Evolutionary conservation across 2,329 filamentous ascomycete species (phyloP), one percentile per base, ranked within the genome.

Genomic region (Didymella keratinophila): DNA sequence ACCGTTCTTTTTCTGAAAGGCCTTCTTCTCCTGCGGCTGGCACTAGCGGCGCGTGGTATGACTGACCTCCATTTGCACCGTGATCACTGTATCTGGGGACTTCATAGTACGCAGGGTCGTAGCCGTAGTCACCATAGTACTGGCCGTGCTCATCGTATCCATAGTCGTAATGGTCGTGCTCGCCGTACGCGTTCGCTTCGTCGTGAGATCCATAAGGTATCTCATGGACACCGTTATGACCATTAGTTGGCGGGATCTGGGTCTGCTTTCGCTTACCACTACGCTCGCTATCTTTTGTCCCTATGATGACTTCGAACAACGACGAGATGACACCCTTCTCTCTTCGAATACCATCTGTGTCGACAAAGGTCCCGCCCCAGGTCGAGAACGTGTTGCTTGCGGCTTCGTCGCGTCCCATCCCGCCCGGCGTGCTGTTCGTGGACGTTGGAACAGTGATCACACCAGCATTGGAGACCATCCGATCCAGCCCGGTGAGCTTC

Each of bases 281-380:
- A 45, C 74, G 60, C 59, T 84, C 85, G 66, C 88, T 94, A 75
- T 99, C 93, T 34, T 85, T 85, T 0, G 93, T 97, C 1, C 95
- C 95, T 20, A 98, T 88, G 1, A 96, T 82, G 14, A 97, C 86
- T 74, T 97, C 93, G 68, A 97, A 94, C 0, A 89, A 84, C 53
- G 93, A 91, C 0, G 89, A 89, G 21, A 97, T 89, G n/a, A 98
- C 92, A 9, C 92, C 92, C 72, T 97, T 97, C 72, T 96, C 92
- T 39, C 93, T 87, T 48, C 92, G 85, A 25, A 98, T 86, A 45
- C 89, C 87, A 64, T 95, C 89, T 0, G 95, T 99, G 66, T 97
- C 93, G 41, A 96, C 85, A 61, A 97, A 92, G 60, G 88, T 89
- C 7, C 88, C 84, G 39, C 83, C 84, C 81, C 82, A 87, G 11